phyloP scores from a whole-genome alignment of 2,329 filamentous ascomycete genomes.

The Orbilia brochopaga region DNA sequence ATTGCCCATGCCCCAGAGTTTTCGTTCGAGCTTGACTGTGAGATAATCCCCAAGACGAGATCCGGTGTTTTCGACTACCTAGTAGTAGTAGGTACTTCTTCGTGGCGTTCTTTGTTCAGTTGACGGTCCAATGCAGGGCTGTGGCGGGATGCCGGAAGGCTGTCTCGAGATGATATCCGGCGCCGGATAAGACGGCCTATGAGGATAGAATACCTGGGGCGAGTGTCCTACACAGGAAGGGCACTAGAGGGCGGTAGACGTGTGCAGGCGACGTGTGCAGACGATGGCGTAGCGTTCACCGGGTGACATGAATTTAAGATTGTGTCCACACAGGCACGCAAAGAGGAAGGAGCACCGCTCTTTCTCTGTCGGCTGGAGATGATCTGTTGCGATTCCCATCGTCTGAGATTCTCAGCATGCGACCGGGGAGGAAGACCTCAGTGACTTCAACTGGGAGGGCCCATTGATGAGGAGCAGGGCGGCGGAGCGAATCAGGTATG shows the following conservation, averaged over 20 bases:
- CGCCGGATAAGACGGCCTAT: slow-evolving; percentile 7
- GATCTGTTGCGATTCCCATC: slow-evolving; percentile 51
- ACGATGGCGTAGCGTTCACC: slow-evolving; percentile 5
- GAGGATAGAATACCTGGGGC: neutral
- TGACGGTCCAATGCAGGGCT: neutral
- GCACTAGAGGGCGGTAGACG: neutral
- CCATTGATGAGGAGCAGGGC: slow-evolving; percentile 23
- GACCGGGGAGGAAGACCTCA: slow-evolving; percentile 35
- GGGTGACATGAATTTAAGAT: slow-evolving; percentile 10
- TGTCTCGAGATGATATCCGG: slow-evolving; percentile 31
- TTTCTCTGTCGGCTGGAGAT: slow-evolving; percentile 48
- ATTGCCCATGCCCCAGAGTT: slow-evolving; percentile 48
- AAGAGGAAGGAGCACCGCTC: slow-evolving; percentile 47
- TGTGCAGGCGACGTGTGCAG: neutral
- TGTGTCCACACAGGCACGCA: slow-evolving; percentile 28
- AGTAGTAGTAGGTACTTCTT: too few species aligned
- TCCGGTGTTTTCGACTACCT: slow-evolving; percentile 19
- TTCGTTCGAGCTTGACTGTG: slow-evolving; percentile 35
- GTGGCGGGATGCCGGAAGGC: slow-evolving; percentile 1
- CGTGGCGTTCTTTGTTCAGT: neutral
- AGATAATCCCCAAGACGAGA: slow-evolving; percentile 15
- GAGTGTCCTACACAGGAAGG: neutral
- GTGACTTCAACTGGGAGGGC: too few species aligned
- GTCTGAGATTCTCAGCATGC: slow-evolving; percentile 36
- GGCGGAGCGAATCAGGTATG: slow-evolving; percentile 48